These are phyloP conservation scores for Rhodotorula kratochvilovae DNA, from an alignment of 768 basidiomycete species.

Conservation along the genomic window DNA sequence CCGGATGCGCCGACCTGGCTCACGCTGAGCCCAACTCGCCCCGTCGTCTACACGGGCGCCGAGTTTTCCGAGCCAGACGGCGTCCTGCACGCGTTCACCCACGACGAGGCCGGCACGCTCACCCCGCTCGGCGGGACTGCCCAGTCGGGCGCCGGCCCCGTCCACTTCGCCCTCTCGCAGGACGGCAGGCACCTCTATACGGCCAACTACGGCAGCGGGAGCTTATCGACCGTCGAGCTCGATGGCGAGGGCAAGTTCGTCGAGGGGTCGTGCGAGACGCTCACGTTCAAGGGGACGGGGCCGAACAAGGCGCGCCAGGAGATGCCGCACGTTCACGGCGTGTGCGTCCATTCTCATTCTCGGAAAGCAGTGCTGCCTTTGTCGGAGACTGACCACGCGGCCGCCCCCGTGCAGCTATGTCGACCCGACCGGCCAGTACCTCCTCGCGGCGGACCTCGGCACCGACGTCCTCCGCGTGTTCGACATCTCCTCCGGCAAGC, in stretches of 20 bases:
- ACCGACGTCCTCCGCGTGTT: slow-evolving; percentile 24
- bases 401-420: slow-evolving; percentile 1
- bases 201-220: slow-evolving; percentile 29
- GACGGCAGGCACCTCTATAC: slow-evolving; percentile 6
- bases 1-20: slow-evolving; percentile 32
- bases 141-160: slow-evolving; percentile 15
- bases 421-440: slow-evolving; percentile 28
- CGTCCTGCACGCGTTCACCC: slow-evolving; percentile 2
- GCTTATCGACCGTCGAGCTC: not conserved
- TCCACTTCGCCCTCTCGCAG: slow-evolving; percentile 6
- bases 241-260: slow-evolving; percentile 17
- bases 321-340: slow-evolving; percentile 30
- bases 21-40: not conserved
- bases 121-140: not conserved
- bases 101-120: not conserved
- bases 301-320: slow-evolving; percentile 32
- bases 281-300: slow-evolving; percentile 18
- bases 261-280: not conserved
- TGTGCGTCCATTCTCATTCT: slow-evolving; percentile 2
- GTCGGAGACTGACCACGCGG: not conserved
- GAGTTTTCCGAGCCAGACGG: slow-evolving; percentile 30
- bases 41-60: slow-evolving; percentile 28
- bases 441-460: slow-evolving; percentile 32
- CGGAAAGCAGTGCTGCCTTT: not conserved
- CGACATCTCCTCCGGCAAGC: not conserved